Evolutionary conservation across 495 filamentous ascomycete species (phyloP), one percentile per base, ranked within the genome.

Genomic region (Neurospora sp.): DNA sequence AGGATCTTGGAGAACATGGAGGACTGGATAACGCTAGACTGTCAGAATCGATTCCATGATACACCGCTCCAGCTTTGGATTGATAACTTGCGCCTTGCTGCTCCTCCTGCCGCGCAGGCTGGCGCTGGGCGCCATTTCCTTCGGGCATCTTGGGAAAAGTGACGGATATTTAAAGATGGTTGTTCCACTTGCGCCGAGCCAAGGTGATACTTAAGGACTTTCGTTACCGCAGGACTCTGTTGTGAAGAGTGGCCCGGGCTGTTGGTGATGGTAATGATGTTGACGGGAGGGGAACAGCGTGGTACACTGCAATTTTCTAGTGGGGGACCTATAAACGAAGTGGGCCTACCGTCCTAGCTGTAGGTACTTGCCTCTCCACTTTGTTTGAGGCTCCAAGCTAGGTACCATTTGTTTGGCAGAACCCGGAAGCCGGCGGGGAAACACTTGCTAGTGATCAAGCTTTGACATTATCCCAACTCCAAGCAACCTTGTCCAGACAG

Each of bases 1-100:
- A 80, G 42, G 20, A 86, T 76, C 71, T 82, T 86, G 53, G 7
- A 74, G 38, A 84, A 72, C 44, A 81, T 71, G 41, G 83, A 84
- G 69, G 76, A 59, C 77, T 77, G 40, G 44, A 45, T n/a, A 8
- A 9, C 14, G 3, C 53, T 1, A 31, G 14, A 70, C 5, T 35
- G 75, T 82, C 70, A 83, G 79, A 73, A 17, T 69, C 17, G 37
- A 6, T 10, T 42, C 40, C 10, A 27, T 71, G 12, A 35, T 37
- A 48, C 45, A 40, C 42, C 72, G 17, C 61, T 12, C 48, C 16
- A 71, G 69, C 22, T 22, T 40, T 12, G 38, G 65, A 39, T 27
- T 35, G 10, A 76, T 39, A 44, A 84, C 83, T 70, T 79, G 84
- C 82, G 27, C 80, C 81, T 75, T 82, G 75, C 74, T 65, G 53